Percentiles rank a stretch among this genome's conserved stretches.
These are phyloP conservation scores for Dalbergia cochinchinensis DNA, from an alignment of 306 rosid genomes.

Conservation along the genomic window DNA sequence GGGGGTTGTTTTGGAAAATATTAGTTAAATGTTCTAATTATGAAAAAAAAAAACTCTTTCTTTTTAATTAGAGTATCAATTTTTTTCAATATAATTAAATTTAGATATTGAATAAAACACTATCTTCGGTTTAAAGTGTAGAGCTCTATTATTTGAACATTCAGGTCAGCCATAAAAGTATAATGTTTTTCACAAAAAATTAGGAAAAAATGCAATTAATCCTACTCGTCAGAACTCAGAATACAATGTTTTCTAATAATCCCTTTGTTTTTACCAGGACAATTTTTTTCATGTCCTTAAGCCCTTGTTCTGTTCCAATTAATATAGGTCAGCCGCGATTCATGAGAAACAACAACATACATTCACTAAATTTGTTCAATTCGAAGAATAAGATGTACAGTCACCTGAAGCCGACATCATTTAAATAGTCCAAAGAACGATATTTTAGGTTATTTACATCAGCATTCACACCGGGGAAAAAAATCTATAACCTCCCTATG, in stretches of 20 bases:
- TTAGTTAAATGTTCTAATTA: no score
- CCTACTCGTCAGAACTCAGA: not conserved
- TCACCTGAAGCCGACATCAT: not conserved
- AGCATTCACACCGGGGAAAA: not conserved
- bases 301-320: not conserved
- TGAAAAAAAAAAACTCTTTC: no score
- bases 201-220: no score
- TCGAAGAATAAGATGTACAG: not conserved
- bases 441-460: conserved; percentile 19
- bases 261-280: not conserved
- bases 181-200: no score
- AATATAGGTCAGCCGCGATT: not conserved
- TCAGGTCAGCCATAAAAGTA: no score
- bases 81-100: no score
- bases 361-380: no score
- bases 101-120: no score
- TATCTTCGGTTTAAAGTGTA: no score
- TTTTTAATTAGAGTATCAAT: no score
- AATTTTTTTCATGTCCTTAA: not conserved
- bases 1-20: no score
- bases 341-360: not conserved
- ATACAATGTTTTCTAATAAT: not conserved
- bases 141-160: no score
- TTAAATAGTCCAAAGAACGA: conserved; percentile 9
- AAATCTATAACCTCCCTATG: conserved; percentile 35